A percentile compares a stretch with the other conserved stretches of the same genome.
Conservation (phyloP, 2,329 filamentous ascomycete genomes). For the Cercospora canescens region DNA sequence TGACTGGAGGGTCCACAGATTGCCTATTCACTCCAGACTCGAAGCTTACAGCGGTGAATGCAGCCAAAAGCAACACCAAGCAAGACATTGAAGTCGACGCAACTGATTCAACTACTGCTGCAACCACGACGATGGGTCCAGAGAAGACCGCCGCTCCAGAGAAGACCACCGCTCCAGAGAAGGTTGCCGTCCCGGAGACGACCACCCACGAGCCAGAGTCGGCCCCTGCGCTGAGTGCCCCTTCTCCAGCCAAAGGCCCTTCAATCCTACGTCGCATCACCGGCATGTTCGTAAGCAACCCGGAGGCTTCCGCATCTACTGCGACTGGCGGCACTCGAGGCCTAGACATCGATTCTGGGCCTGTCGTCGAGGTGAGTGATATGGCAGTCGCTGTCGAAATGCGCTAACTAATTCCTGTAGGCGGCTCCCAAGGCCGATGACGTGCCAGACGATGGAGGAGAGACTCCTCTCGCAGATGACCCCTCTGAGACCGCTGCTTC, state of each 20-base stretch:
- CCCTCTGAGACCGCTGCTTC: neutral
- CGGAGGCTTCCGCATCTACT: neutral
- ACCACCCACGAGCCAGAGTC: neutral
- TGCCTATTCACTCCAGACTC: neutral
- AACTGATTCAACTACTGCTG: neutral
- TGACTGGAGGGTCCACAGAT: neutral
- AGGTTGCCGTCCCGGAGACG: neutral
- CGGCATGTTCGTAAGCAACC: neutral
- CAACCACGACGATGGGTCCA: neutral
- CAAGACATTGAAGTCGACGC: neutral
- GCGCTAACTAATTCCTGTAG: neutral
- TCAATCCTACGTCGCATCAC: conserved; percentile 4
- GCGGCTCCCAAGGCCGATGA: neutral
- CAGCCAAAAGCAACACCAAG: too few relatives aligned
- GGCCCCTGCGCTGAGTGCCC: neutral
- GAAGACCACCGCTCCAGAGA: neutral
- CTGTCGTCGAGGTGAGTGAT: neutral
- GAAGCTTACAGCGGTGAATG: too few relatives aligned
- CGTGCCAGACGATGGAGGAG: neutral
- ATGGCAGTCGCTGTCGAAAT: neutral
- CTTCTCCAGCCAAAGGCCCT: neutral
- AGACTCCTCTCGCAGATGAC: neutral
- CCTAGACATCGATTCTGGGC: neutral
- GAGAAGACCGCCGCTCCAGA: neutral
- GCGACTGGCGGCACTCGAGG: neutral